Evolutionary conservation across 208 protist species (phyloP).

Genomic region (Zelonia costaricensis): DNA sequence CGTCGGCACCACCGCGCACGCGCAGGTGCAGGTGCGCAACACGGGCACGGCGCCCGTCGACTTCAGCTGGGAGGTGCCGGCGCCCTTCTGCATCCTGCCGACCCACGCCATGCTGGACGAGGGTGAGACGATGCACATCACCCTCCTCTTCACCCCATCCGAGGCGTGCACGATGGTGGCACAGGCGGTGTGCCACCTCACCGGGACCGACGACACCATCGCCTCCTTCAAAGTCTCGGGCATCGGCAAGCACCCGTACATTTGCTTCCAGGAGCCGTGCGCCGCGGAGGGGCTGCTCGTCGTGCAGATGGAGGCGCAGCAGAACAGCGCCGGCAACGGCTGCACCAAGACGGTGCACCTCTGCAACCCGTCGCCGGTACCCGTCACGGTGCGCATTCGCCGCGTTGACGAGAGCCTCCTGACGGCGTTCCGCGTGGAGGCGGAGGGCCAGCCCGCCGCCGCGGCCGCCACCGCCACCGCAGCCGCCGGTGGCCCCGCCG

Average conservation of each 20-base stretch:
- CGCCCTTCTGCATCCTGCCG: conserved; percentile 78
- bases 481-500: no score
- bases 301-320: conserved; percentile 31
- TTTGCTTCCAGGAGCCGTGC: conserved; percentile 35
- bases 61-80: conserved; percentile 79
- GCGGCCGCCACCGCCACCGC: no score
- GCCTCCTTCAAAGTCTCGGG: conserved; percentile 74
- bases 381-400: conserved; percentile 50
- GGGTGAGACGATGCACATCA: conserved; percentile 49
- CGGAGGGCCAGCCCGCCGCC: conserved; percentile 5
- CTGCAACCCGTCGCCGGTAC: conserved; percentile 78
- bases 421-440: conserved; percentile 47
- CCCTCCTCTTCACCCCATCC: conserved; percentile 59
- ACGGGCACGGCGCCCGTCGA: conserved; percentile 66
- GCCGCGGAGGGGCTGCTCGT: conserved; percentile 36
- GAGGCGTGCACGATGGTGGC: conserved; percentile 81
- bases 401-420: conserved; percentile 33
- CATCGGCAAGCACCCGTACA: conserved; percentile 92
- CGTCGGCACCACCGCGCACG: conserved; percentile 49
- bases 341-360: conserved; percentile 48
- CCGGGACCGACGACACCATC: conserved; percentile 52
- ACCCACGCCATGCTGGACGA: conserved; percentile 42
- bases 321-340: conserved; percentile 25
- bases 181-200: conserved; percentile 78
- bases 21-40: conserved; percentile 77